A percentile compares a stretch with the other conserved stretches of the same genome.
Conservation (phyloP, 176 grass and related monocot genomes). For the Tillandsia fasciculata region DNA sequence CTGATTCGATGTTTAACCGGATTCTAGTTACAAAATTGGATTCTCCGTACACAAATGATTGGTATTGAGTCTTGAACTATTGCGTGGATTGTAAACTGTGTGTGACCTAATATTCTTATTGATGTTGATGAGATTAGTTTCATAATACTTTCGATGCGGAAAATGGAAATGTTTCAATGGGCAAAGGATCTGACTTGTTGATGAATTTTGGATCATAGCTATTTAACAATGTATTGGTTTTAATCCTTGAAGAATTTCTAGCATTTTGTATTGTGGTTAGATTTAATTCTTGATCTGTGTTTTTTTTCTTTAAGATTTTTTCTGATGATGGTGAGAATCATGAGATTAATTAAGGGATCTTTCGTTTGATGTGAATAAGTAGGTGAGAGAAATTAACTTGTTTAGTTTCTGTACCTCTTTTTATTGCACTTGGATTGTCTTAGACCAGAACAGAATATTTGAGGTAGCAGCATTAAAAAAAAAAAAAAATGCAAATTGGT, state of each 20-base stretch:
- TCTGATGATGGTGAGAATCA: neutral
- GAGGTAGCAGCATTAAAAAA: neutral
- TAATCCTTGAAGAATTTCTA: neutral
- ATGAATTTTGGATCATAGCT: neutral
- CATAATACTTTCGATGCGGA: no score
- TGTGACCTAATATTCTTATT: no score
- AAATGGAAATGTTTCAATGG: no score
- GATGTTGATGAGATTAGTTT: no score
- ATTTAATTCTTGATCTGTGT: neutral
- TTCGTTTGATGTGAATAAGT: no score
- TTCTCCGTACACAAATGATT: no score
- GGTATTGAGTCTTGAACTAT: no score
- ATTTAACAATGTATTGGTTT: neutral
- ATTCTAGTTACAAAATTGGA: no score
- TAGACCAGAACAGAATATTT: neutral
- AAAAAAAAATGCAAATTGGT: neutral
- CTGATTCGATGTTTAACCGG: no score
- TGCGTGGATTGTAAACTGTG: no score
- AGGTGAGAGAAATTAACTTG: neutral
- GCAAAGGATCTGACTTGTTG: neutral
- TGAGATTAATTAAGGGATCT: neutral
- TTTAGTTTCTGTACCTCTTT: neutral
- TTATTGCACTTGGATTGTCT: neutral
- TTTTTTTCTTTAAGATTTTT: neutral
- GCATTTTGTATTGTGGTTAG: neutral